Evolutionary conservation across 805 yeast species (phyloP), one percentile per base, ranked within the genome.

Genomic region (Myxozyma melibiosi): DNA sequence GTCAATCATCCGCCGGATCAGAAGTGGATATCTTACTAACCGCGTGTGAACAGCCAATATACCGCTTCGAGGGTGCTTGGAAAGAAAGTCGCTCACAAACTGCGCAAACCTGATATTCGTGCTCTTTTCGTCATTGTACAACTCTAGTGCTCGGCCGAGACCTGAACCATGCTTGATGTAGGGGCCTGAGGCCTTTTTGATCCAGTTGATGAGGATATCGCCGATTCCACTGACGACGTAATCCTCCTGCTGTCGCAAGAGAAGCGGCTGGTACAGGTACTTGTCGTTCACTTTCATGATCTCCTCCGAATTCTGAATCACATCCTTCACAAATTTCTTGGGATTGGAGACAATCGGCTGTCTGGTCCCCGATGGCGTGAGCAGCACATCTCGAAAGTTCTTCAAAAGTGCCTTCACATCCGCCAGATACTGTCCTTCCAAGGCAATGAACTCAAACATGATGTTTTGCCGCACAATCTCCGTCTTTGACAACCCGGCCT

Each of bases 401-500:
- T 80, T 80, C 2, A 86, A 74, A 51, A 88, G 85, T 2, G 85
- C 81, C 59, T 78, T 77, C 1, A 90, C 85, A 66, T 88, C 79
- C 47, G 81, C 83, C 24, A 88, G 78, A 51, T 85, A 86, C 16
- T 82, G 78, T 65, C 85, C 88, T 63, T 88, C 96, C 45, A 83
- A 80, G 54, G 83, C 76, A 28, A 89, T 81, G 46, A 88, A 73
- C 67, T 89, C 96, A 71, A 86, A 90, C 3, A 88, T 79, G 55
- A 84, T 83, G 54, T 88, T 84, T 68, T 89, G 96, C 35, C 83
- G 77, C 65, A 82, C 82, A n/a, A 83, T 75, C 53, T 82, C 81
- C 9, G 71, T 56, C 41, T 55, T 62, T n/a, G 61, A 62, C 13
- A 70, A 43, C 1, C 24, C 18, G 8, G 11, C 41, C 35, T 37